Evolutionary conservation across 2,329 filamentous ascomycete genomes (phyloP).

Genomic region (Macroventuria anomochaeta): DNA sequence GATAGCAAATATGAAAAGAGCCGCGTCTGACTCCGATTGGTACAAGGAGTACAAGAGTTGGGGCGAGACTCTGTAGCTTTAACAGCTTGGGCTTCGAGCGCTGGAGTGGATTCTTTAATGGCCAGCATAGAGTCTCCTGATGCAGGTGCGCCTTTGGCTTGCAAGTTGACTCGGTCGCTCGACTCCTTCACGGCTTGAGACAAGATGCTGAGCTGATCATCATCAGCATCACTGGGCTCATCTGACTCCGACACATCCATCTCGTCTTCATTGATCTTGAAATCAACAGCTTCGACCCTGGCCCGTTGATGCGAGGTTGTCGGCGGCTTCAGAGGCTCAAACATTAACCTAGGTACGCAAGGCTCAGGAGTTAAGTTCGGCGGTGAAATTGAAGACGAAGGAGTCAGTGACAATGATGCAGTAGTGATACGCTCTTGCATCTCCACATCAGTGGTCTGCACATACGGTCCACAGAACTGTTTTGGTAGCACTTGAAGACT

Average conservation of each 20-base stretch:
- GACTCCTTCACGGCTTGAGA: too few relatives aligned
- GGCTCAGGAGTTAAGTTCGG: not conserved
- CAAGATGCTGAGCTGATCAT: too few relatives aligned
- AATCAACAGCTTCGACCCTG: too few relatives aligned
- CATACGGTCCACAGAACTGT: not conserved
- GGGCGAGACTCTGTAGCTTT: too few relatives aligned
- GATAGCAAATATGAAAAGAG: too few relatives aligned
- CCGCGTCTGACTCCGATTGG: too few relatives aligned
- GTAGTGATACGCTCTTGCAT: not conserved
- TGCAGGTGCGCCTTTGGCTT: too few relatives aligned
- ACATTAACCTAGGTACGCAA: not conserved
- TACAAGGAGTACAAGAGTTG: too few relatives aligned
- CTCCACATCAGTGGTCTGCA: not conserved
- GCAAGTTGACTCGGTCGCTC: too few relatives aligned
- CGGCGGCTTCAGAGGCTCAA: not conserved
- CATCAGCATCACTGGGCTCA: not conserved
- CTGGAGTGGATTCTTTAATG: not conserved
- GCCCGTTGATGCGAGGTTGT: too few relatives aligned
- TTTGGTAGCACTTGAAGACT: not conserved
- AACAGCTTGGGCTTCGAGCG: not conserved
- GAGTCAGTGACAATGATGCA: not conserved
- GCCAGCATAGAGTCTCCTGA: too few relatives aligned
- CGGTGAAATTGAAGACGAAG: not conserved
- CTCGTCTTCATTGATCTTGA: not conserved
- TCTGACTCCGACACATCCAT: not conserved